phyloP scores from a whole-genome alignment of 1,284 basidiomycete genomes.

The Amylostereum chailletii region DNA sequence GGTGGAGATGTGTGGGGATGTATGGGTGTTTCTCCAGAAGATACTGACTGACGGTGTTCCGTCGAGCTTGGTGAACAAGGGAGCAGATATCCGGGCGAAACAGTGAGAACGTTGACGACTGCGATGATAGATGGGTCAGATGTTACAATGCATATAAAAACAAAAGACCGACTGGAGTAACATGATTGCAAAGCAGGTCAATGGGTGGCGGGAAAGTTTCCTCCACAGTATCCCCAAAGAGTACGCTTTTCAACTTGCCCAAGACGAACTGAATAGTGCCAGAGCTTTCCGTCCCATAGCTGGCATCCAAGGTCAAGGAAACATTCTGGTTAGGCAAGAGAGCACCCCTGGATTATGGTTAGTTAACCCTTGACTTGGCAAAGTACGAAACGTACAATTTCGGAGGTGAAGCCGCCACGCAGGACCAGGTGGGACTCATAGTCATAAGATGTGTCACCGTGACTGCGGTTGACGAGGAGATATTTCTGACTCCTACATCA shows the following conservation, averaged over 20 bases:
- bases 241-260: conserved; percentile 39
- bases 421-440: conserved; percentile 60
- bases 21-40: conserved; percentile 45
- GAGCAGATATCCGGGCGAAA: conserved; percentile 26
- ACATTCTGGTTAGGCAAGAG: conserved; percentile 43
- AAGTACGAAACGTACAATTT: conserved; percentile 30
- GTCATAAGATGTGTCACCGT: conserved; percentile 47
- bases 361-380: not conserved
- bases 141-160: not conserved
- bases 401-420: conserved; percentile 25
- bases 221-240: conserved; percentile 40
- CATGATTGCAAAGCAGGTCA: conserved; percentile 42
- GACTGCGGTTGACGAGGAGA: conserved; percentile 31
- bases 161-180: conserved; percentile 32
- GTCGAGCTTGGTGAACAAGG: conserved; percentile 44
- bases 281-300: conserved; percentile 25
- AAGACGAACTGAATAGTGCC: conserved; percentile 44
- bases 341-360: conserved; percentile 25
- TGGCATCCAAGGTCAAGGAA: conserved; percentile 35
- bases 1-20: conserved; percentile 45
- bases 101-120: conserved; percentile 18
- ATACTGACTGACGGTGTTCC: conserved; percentile 30
- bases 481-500: conserved; percentile 51
- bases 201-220: conserved; percentile 44
- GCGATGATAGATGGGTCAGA: conserved; percentile 3